Base-by-base conservation (phyloP, 2,329 filamentous ascomycete genomes). In the Trichoderma cornu-damae region DNA sequence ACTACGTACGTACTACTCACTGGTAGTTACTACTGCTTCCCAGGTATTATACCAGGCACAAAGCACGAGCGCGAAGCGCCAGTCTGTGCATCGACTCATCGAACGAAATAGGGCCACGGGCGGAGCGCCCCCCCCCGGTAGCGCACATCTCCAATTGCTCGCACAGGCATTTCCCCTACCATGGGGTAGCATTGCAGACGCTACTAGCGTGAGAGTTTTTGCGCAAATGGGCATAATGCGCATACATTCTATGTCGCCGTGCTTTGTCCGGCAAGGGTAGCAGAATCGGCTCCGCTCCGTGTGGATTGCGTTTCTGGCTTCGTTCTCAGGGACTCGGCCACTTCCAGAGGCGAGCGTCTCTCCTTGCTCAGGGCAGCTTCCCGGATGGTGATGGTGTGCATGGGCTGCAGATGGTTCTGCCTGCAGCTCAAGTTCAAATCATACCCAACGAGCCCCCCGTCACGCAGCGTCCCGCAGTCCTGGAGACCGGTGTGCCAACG, bases 391-490 rank as follows among this genome's bases (percentile, higher is more conserved):
- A 35, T 44, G 26, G 14, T 35, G 20, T 57, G 38, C 53, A 48
- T 37, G 24, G n/a, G 20, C 42, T 38, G 22, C 32, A 37, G 32
- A 28, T 38, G 20, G 28, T 38, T 47, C 34, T 47, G 30, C 38
- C 35, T 34, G 30, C 40, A 42, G 20, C 26, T 12, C 30, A 32
- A 38, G 34, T 7, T 16, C 34, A 22, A 35, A 30, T 6, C 18
- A 26, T 32, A n/a, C 28, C 28, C 32, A 44, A 48, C 32, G 28
- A 34, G 42, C 18, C n/a, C n/a, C n/a, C n/a, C 18, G 49, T 49
- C 28, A 58, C 44, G 48, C 48, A 43, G 34, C 50, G 58, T 58
- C 35, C 58, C 55, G 46, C 55, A 35, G 22, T 46, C 56, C 49
- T 51, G 44, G 49, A 58, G 43, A 53, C 26, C 14, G 48, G 49